Percentiles rank a stretch among this genome's conserved stretches.
Evolutionary conservation across 2,329 filamentous ascomycete genomes (phyloP).

Genomic region (Phyllosticta paracitricarpa): DNA sequence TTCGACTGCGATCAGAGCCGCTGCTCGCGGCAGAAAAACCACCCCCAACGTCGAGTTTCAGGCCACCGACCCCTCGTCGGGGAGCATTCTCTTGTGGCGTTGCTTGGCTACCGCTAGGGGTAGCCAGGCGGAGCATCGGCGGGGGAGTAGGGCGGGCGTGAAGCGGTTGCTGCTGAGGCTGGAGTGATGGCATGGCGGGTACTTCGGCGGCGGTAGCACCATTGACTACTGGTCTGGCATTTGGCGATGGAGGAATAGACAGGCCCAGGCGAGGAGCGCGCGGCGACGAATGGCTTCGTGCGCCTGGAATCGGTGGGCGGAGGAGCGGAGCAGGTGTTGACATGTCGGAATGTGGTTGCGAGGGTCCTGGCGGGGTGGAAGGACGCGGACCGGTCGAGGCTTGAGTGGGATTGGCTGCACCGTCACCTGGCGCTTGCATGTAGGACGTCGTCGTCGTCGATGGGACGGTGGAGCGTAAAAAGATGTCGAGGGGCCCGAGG

Average conservation of each 20-base stretch:
- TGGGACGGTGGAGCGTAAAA: neutral
- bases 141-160: conserved; percentile 27
- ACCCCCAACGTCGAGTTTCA: conserved; percentile 41
- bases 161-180: conserved; percentile 17
- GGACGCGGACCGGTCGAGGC: conserved; percentile 4
- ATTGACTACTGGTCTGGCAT: conserved; percentile 66
- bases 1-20: conserved; percentile 73
- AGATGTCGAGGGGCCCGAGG: neutral
- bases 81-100: conserved; percentile 57
- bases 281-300: conserved; percentile 44
- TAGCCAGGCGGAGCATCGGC: conserved; percentile 75
- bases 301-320: conserved; percentile 70
- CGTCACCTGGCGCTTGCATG: conserved; percentile 1
- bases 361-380: conserved; percentile 5
- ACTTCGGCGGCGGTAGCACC: conserved; percentile 36
- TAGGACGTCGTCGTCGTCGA: neutral
- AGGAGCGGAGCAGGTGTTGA: conserved; percentile 70
- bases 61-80: conserved; percentile 16
- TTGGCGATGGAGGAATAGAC: conserved; percentile 81
- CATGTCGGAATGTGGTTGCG: conserved; percentile 38
- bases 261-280: conserved; percentile 72
- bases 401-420: neutral
- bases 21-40: conserved; percentile 65
- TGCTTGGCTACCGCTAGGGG: conserved; percentile 72
- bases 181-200: conserved; percentile 40